Conservation (phyloP, 345 rosid genomes). For the Laguncularia racemosa region DNA sequence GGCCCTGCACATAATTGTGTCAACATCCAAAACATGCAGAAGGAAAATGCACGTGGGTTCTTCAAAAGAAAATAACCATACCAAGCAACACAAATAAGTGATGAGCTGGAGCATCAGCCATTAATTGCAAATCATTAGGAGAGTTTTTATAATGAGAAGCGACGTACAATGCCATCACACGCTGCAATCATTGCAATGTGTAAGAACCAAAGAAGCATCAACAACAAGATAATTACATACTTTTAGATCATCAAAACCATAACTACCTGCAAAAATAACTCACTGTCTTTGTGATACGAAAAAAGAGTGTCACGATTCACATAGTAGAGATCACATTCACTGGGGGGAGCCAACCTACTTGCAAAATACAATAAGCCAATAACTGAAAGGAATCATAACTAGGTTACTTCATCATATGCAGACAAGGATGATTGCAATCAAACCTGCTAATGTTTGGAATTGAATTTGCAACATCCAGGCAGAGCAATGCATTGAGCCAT, state of each 20-base stretch:
- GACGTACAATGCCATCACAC: conserved; percentile 95
- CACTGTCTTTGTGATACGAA: conserved; percentile 91
- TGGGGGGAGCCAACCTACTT: conserved; percentile 68
- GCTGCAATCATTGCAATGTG: conserved; percentile 39
- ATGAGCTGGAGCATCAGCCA: conserved; percentile 99
- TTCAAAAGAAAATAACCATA: conserved; percentile 19
- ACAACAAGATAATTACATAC: conserved; percentile 1
- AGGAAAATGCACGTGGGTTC: conserved; percentile 3
- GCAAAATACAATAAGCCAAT: conserved; percentile 9
- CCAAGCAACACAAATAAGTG: conserved; percentile 93
- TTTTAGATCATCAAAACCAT: background rate
- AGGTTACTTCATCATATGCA: conserved; percentile 4
- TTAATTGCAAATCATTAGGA: conserved; percentile 89
- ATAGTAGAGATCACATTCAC: conserved; percentile 84
- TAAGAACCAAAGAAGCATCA: conserved; percentile 15
- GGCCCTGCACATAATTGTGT: conserved; percentile 54
- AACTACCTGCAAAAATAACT: conserved; percentile 73
- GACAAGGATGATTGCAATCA: conserved; percentile 7
- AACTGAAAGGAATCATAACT: background rate
- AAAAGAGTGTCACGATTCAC: conserved; percentile 91
- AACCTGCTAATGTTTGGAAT: conserved; percentile 71
- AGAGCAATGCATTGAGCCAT: conserved; percentile 87
- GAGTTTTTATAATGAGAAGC: conserved; percentile 98
- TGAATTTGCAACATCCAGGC: conserved; percentile 72
- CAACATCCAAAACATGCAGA: conserved; percentile 3